Percentiles rank a stretch among this genome's conserved stretches.
Conservation (phyloP, 2,329 filamentous ascomycete genomes). For the Cordyceps cicadae region DNA sequence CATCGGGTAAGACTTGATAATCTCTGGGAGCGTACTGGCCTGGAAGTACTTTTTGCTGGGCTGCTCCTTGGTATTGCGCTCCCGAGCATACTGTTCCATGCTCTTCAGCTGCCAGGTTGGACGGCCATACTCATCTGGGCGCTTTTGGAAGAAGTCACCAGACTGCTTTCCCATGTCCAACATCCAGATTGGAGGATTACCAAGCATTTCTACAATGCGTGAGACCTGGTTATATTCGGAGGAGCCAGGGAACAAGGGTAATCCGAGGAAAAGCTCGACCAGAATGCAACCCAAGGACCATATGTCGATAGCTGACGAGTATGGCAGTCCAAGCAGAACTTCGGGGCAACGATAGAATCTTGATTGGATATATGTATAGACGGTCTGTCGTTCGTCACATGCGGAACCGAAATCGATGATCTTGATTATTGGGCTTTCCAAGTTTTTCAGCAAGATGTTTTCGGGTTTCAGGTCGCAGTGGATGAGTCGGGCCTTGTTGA, state of each 20-base stretch:
- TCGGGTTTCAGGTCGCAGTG: constrained; percentile 98
- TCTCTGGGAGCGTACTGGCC: constrained; percentile 86
- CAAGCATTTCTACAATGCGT: constrained; percentile 95
- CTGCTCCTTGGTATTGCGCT: constrained; percentile 94
- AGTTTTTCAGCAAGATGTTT: constrained; percentile 94
- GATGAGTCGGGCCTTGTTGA: constrained; percentile 94
- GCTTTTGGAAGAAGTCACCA: constrained; percentile 93
- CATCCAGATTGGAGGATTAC: constrained; percentile 97
- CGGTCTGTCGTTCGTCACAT: constrained; percentile 94
- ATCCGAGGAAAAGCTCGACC: constrained; percentile 88
- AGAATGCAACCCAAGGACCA: constrained; percentile 99
- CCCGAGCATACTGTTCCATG: constrained; percentile 95
- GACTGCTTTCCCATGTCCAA: constrained; percentile 97
- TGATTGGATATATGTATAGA: constrained; percentile 98
- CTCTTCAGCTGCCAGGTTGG: constrained; percentile 88
- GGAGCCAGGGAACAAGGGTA: constrained; percentile 91
- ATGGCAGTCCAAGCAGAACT: constrained; percentile 88
- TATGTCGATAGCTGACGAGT: constrained; percentile 99
- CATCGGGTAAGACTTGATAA: constrained; percentile 97
- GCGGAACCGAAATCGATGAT: constrained; percentile 99
- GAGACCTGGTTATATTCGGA: constrained; percentile 99
- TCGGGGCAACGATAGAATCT: constrained; percentile 96
- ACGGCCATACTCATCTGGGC: constrained; percentile 81
- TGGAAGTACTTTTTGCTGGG: constrained; percentile 99
- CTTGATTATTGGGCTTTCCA: constrained; percentile 98